Evolutionary conservation across 1,284 basidiomycete genomes (phyloP).

Genomic region (Papiliotrema laurentii): DNA sequence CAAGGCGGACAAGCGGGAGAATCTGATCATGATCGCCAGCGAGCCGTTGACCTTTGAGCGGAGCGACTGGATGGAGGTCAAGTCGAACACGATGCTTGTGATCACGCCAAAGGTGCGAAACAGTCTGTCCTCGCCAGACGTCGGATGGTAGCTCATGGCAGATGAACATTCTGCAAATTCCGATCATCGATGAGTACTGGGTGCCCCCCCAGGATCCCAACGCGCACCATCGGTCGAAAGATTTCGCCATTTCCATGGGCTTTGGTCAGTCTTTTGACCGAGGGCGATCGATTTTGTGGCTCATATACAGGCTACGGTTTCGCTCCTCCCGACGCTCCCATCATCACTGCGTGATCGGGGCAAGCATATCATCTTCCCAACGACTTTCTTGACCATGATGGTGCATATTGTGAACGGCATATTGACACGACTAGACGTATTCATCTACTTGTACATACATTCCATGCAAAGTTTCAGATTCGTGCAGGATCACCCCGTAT

Average conservation of each 20-base stretch:
- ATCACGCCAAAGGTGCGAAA: conserved; percentile 79
- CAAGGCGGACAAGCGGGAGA: conserved; percentile 81
- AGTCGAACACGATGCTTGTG: conserved; percentile 87
- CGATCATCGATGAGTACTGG: conserved; percentile 81
- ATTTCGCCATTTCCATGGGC: conserved; percentile 44
- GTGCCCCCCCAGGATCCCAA: conserved; percentile 56
- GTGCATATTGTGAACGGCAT: not conserved
- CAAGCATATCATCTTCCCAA: not conserved
- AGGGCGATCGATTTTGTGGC: not conserved
- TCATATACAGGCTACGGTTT: conserved; percentile 17
- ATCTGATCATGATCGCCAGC: conserved; percentile 89
- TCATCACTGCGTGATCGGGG: conserved; percentile 1
- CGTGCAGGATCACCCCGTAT: too few relatives aligned
- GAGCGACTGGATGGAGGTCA: conserved; percentile 74
- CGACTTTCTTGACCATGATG: not conserved
- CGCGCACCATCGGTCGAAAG: conserved; percentile 33
- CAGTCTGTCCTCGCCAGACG: not conserved
- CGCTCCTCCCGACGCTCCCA: not conserved
- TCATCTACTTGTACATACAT: not conserved
- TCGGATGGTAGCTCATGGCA: conserved; percentile 11
- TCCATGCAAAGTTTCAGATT: too few relatives aligned
- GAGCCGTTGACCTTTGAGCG: conserved; percentile 88
- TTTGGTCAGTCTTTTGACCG: conserved; percentile 27
- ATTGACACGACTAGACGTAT: not conserved
- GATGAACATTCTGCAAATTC: conserved; percentile 87